Evolutionary conservation across 176 grass and related monocot species (phyloP).

Genomic region (Oryza australiensis): DNA sequence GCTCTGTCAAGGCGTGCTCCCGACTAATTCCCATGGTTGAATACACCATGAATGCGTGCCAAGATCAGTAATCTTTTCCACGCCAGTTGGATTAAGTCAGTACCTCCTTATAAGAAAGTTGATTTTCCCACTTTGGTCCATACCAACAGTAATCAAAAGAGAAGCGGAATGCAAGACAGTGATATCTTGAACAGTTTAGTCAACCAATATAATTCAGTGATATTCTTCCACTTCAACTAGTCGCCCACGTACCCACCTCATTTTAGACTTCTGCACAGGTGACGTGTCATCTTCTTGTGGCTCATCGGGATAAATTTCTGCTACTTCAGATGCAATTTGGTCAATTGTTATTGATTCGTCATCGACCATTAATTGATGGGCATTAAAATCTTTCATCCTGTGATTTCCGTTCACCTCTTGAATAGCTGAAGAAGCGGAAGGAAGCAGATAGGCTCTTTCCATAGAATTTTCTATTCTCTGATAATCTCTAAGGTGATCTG

Average conservation of each 20-base stretch:
- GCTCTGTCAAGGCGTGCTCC: background rate
- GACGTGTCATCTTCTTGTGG: slow-evolving; percentile 4
- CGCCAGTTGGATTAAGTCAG: background rate
- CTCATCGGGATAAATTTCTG: slow-evolving; percentile 4
- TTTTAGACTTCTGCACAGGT: slow-evolving; percentile 39
- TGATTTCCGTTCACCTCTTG: slow-evolving; percentile 37
- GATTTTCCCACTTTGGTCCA: background rate
- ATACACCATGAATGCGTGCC: background rate
- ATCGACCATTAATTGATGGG: slow-evolving; percentile 21
- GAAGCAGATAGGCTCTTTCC: slow-evolving; percentile 46
- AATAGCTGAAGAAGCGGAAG: slow-evolving; percentile 39
- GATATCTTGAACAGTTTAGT: background rate
- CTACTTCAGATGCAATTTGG: slow-evolving; percentile 15
- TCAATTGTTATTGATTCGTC: slow-evolving; percentile 29
- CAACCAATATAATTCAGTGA: background rate
- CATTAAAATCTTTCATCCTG: slow-evolving; percentile 25
- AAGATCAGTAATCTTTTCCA: background rate
- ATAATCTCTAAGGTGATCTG: slow-evolving; percentile 28
- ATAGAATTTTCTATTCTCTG: slow-evolving; percentile 43
- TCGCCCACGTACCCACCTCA: slow-evolving; percentile 65
- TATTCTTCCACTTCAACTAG: slow-evolving; percentile 48
- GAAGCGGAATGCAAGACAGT: background rate
- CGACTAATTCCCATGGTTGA: background rate
- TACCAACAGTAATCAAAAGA: slow-evolving; percentile 8
- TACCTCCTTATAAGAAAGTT: background rate